Conservation (phyloP, 352 stramenopile genomes). For the Globisporangium ultimum region DNA sequence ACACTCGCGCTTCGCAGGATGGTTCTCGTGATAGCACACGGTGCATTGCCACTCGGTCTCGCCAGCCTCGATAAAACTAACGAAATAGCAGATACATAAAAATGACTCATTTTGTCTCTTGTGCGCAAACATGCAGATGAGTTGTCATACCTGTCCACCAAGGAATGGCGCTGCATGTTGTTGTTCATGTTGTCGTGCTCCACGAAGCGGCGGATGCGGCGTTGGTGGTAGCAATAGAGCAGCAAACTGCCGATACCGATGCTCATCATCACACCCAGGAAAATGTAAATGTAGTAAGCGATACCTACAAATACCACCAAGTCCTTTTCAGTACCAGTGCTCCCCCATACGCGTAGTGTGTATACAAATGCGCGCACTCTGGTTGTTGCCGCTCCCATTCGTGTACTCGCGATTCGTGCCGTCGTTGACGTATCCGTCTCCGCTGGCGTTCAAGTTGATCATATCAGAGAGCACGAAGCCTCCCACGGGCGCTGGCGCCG, state of each 20-base stretch:
- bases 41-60: constrained; percentile 82
- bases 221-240: constrained; percentile 69
- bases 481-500: background rate
- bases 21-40: constrained; percentile 83
- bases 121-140: too few relatives aligned
- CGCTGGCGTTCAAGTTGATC: background rate
- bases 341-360: background rate
- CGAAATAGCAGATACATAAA: background rate
- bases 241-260: constrained; percentile 38
- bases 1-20: constrained; percentile 77
- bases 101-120: background rate
- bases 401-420: background rate
- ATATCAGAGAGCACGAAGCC: background rate
- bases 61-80: constrained; percentile 59
- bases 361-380: background rate
- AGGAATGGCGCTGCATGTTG: constrained; percentile 85
- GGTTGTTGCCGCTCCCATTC: constrained; percentile 7
- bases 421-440: background rate
- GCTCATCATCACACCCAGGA: constrained; percentile 54
- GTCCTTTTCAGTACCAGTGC: background rate
- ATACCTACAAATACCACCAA: constrained; percentile 18
- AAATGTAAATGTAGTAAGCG: constrained; percentile 73
- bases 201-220: constrained; percentile 47
- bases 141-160: constrained; percentile 52
- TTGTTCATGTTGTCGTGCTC: constrained; percentile 77